These are phyloP conservation scores for grape (Vitis vinifera) DNA, from an alignment of 164 flowering plant species.

Conservation along the genomic window DNA sequence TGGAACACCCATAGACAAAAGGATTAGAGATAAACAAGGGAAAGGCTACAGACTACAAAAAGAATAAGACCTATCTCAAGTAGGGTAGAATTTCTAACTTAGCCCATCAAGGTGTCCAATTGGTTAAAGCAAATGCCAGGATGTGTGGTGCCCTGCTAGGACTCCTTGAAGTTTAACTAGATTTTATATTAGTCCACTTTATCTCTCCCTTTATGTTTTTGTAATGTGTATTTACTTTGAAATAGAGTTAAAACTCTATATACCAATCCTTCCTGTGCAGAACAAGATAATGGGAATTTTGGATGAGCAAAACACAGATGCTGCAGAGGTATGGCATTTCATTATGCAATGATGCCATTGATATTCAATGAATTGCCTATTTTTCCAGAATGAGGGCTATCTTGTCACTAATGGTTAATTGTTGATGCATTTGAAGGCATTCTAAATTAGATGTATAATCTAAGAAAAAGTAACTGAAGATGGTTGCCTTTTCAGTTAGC, in stretches of 20 bases:
- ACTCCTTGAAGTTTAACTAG: too few relatives aligned
- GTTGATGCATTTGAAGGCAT: neutral
- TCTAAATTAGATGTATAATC: neutral
- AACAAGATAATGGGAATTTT: conserved; percentile 23
- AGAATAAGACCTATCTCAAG: too few relatives aligned
- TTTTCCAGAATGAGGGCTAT: neutral
- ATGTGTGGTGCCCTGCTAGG: too few relatives aligned
- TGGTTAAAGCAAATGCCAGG: too few relatives aligned
- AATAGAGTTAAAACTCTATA: too few relatives aligned
- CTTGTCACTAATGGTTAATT: conserved; percentile 3
- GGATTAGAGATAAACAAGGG: too few relatives aligned
- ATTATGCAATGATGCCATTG: conserved; percentile 4
- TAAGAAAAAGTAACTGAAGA: neutral
- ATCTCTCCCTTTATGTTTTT: neutral
- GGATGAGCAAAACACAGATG: conserved; percentile 19
- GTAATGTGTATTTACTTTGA: neutral
- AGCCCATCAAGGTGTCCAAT: too few relatives aligned
- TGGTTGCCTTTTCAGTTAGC: neutral
- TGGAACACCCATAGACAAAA: too few relatives aligned
- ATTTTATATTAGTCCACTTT: neutral
- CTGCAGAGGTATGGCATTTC: conserved; percentile 30
- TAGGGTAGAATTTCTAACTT: too few relatives aligned
- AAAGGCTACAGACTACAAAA: too few relatives aligned
- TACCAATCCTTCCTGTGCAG: conserved; percentile 24
- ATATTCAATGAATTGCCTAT: neutral